A percentile compares a stretch with the other conserved stretches of the same genome.
These are phyloP conservation scores for Colletotrichum sp. DNA, from an alignment of 2,329 filamentous ascomycete species.

Conservation along the genomic window DNA sequence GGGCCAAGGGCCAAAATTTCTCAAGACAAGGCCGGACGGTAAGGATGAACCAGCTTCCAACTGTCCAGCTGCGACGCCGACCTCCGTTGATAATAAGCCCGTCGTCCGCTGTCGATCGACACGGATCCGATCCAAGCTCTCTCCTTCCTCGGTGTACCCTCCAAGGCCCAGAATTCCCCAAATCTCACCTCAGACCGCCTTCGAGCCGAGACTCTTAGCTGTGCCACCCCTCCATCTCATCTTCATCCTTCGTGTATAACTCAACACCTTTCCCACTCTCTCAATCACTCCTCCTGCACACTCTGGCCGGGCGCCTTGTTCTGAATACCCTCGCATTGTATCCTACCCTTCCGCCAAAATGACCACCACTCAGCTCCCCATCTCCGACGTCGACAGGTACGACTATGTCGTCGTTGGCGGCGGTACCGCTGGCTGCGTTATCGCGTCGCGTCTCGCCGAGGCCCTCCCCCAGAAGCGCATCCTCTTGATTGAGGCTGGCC, in stretches of 20 bases:
- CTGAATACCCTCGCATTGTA: background rate
- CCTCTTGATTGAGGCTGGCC: constrained; percentile 86
- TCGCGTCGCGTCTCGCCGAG: constrained; percentile 79
- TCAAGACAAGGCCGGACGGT: background rate
- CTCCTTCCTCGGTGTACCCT: background rate
- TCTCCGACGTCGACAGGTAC: constrained; percentile 69
- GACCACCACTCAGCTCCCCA: constrained; percentile 69
- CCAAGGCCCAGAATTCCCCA: background rate
- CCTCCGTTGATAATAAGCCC: background rate
- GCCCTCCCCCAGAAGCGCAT: constrained; percentile 84
- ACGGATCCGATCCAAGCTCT: background rate
- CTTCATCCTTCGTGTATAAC: background rate
- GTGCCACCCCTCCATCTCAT: background rate
- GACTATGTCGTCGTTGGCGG: constrained; percentile 89
- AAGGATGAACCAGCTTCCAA: background rate
- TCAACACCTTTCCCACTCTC: background rate
- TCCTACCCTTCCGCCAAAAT: constrained; percentile 44
- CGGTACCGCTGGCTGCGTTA: constrained; percentile 85
- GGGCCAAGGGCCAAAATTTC: background rate
- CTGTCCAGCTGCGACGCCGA: background rate
- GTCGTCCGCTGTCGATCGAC: background rate
- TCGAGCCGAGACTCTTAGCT: background rate
- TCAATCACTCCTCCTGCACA: background rate
- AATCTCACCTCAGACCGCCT: constrained; percentile 14
- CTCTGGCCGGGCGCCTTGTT: constrained; percentile 14